Base-by-base conservation (phyloP, 1,284 basidiomycete genomes). In the Xanthoconium separans region DNA sequence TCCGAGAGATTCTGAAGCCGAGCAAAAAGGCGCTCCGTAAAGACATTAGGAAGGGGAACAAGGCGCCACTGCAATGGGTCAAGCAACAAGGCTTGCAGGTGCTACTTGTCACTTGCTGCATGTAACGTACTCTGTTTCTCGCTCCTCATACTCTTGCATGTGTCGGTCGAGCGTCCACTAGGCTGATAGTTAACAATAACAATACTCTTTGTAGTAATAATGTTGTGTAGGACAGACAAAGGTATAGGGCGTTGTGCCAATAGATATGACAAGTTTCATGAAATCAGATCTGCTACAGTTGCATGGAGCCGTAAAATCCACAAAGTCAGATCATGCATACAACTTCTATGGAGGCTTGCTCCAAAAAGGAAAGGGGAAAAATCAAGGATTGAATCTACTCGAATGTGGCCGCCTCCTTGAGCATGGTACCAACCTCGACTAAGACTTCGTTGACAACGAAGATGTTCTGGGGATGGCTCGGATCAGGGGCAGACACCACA, bases 31-130 rank as follows among this genome's bases (percentile, higher is more conserved):
- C 85, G 2, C 75, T 90, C 53, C 76, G 84, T 52, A 81, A 77
- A 61, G 79, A 83, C 57, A 77, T 90, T 42, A 74, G 73, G 64
- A 77, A 77, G 65, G 72, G 75, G 18, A 77, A 78, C 12, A 65
- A 59, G 27, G 77, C 76, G 1, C 73, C 83, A 0, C 63, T 79
- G 42, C 70, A 75, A 51, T 80, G 77, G 76, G 85, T 87, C 36
- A 90, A 90, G 73, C 68, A 81, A 57, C 76, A 75, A 20, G 87
- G 87, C 1, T 65, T 90, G 49, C 77, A 81, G 54, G 84, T 85
- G 27, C 71, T 89, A 20, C 70, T 90, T 51, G 79, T 89, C 34
- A 66, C 63, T 46, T 73, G 66, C 54, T 69, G 59, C 48, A 43
- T 52, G 37, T 70, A 54, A 27, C 27, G 27, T 27, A 27, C 27